Evolutionary conservation across 2,329 filamentous ascomycete species (phyloP).

Genomic region (Botrytis elliptica): DNA sequence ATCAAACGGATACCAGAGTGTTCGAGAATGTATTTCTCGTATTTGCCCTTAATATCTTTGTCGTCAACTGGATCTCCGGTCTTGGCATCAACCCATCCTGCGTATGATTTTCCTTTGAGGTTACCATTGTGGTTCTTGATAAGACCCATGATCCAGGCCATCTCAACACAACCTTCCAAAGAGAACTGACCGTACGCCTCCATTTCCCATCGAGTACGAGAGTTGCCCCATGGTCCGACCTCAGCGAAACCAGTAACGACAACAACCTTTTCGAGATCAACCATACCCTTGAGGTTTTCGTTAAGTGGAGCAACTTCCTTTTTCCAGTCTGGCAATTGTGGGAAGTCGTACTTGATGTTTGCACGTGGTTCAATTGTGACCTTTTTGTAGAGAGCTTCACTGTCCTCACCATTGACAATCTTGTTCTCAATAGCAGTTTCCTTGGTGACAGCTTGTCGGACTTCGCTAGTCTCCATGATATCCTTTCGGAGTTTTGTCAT

Average conservation of each 20-base stretch:
- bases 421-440: constrained; percentile 97
- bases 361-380: constrained; percentile 89
- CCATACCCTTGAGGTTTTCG: constrained; percentile 89
- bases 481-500: constrained; percentile 94
- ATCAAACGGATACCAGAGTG: constrained; percentile 97
- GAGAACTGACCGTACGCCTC: constrained; percentile 96
- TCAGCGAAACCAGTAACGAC: constrained; percentile 97
- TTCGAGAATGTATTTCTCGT: constrained; percentile 94
- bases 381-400: constrained; percentile 91
- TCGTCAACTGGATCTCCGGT: constrained; percentile 93
- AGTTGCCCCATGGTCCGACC: constrained; percentile 97
- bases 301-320: constrained; percentile 86
- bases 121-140: constrained; percentile 98
- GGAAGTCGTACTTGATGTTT: constrained; percentile 98
- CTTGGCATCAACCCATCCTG: constrained; percentile 95
- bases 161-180: constrained; percentile 95
- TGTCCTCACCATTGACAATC: constrained; percentile 90
- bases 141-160: constrained; percentile 99
- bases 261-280: constrained; percentile 96
- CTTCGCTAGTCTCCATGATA: constrained; percentile 91
- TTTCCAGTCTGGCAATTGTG: constrained; percentile 86
- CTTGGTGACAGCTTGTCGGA: constrained; percentile 89
- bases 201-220: constrained; percentile 98
- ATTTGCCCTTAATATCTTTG: constrained; percentile 96
- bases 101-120: constrained; percentile 94